These are phyloP conservation scores for Rhodamnia argentea DNA, from an alignment of 345 rosid species.

Conservation along the genomic window DNA sequence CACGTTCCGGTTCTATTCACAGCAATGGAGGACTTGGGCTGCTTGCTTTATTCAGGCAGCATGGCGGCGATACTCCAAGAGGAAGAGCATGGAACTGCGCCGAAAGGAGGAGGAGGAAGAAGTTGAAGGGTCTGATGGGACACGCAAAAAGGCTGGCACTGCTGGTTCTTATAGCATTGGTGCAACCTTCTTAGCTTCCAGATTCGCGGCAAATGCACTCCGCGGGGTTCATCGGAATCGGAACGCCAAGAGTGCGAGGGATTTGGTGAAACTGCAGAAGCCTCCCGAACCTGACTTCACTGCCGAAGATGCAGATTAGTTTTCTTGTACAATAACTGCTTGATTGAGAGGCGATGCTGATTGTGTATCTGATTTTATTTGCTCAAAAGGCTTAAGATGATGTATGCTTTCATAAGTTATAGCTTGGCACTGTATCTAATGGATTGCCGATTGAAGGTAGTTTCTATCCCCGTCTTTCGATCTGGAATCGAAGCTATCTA, in stretches of 20 bases:
- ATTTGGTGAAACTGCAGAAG: constrained; percentile 67
- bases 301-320: constrained; percentile 62
- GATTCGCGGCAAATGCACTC: constrained; percentile 89
- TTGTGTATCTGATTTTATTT: not conserved
- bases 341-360: not conserved
- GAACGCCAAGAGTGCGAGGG: constrained; percentile 57
- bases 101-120: constrained; percentile 69
- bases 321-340: not conserved
- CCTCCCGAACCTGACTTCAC: constrained; percentile 96
- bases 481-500: not conserved
- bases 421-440: constrained; percentile 2
- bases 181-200: constrained; percentile 80
- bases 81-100: constrained; percentile 66
- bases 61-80: constrained; percentile 78
- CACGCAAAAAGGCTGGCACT: constrained; percentile 6
- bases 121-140: constrained; percentile 30
- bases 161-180: constrained; percentile 73
- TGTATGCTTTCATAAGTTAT: not conserved
- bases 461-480: not conserved
- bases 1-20: constrained; percentile 92
- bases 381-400: not conserved
- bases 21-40: constrained; percentile 99
- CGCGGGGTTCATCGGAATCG: constrained; percentile 77
- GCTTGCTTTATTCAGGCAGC: constrained; percentile 97
- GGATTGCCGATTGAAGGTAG: not conserved